A percentile compares a stretch with the other conserved stretches of the same genome.
phyloP scores from a whole-genome alignment of 805 yeast genomes.

The Hemisphaericaspora nanyangensis region DNA sequence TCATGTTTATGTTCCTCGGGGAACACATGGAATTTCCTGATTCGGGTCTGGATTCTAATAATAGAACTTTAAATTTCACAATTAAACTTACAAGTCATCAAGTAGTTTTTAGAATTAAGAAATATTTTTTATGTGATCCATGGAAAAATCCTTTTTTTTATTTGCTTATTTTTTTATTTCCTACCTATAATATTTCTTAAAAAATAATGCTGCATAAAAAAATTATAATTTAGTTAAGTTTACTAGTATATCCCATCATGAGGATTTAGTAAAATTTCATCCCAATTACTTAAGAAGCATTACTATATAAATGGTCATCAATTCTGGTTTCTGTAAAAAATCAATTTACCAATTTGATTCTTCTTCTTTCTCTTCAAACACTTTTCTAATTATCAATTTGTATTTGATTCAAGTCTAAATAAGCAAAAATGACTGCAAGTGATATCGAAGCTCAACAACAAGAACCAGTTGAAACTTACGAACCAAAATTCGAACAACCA shows the following conservation, averaged over 20 bases:
- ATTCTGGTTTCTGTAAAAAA: no score
- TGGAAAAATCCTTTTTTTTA: background rate
- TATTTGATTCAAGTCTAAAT: background rate
- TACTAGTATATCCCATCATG: no score
- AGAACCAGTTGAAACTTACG: constrained; percentile 21
- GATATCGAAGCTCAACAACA: constrained; percentile 26
- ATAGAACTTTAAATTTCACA: no score
- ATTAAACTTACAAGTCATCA: no score
- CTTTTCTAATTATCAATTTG: constrained; percentile 1
- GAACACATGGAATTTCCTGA: background rate
- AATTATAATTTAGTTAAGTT: no score
- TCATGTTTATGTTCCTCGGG: background rate
- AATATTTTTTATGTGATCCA: no score
- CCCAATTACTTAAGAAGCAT: no score
- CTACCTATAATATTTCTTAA: background rate
- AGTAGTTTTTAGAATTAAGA: no score
- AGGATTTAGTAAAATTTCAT: no score
- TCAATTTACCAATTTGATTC: no score
- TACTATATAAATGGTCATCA: background rate
- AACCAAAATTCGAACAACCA: constrained; percentile 17
- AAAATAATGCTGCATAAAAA: no score
- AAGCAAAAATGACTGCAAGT: constrained; percentile 17
- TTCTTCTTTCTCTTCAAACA: constrained; percentile 4
- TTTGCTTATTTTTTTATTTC: background rate
- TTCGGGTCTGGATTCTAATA: no score